Evolutionary conservation across 371 early-diverging fungal species (phyloP), one percentile per base, ranked within the genome.

Genomic region (Globomyces sp.): DNA sequence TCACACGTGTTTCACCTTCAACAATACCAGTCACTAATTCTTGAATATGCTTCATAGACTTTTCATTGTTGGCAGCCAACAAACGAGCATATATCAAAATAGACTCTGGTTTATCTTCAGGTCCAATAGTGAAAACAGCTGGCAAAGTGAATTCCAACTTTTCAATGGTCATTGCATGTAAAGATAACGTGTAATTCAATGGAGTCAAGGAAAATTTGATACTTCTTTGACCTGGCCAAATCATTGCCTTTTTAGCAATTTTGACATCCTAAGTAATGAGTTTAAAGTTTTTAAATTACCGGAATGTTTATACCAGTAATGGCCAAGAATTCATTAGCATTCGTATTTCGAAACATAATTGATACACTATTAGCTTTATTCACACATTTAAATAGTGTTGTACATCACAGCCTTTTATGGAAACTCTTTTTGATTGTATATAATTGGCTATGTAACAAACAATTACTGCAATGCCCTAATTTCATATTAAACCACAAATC

Each of bases 1-100:
- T 70, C 34, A 84, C 85, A 44, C 83, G 70, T 36, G 81, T 83
- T 67, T 84, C 85, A 55, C 85, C 85, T 70, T 84, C 83, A 42
- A 84, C 77, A 51, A 84, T 71, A 77, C 85, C 85, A 34, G 70
- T 61, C 46, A 84, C 79, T 13, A 84, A 58, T 37, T 83, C 80
- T 42, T 63, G 52, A 1, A 74, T 42, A 8, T 67, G 49, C 34
- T 58, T 68, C 6, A 46, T 9, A 2, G 71, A 63, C n/a, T 79
- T 66, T 8, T 68, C 66, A 4, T 67, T 71, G 9, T 64, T 63
- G 10, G 42, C 55, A 4, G 65, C 70, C 60, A 84, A 68, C 39
- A 80, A 63, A 34, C 70, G 68, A 3, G 79, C 84, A 61, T 80
- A 84, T 48, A 68, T 73, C 48, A 59, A 37, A 8, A 84, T 65